phyloP scores from a whole-genome alignment of 2,329 filamentous ascomycete species.

The Calonectria crousiana region DNA sequence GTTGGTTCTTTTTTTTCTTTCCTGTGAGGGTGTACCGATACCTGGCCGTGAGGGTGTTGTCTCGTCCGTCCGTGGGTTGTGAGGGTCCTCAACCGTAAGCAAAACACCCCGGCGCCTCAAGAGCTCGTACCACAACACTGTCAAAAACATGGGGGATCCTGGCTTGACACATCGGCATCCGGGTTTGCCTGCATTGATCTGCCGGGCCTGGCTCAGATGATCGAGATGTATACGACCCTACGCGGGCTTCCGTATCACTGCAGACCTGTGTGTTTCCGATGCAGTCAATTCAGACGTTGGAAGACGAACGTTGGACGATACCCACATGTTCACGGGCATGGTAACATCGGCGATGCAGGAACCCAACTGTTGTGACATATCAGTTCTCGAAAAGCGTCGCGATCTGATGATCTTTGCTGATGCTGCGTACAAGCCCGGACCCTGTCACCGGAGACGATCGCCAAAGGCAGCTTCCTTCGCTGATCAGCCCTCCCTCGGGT shows the following conservation, averaged over 20 bases:
- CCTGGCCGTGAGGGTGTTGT: too few relatives aligned
- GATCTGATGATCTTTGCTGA: neutral
- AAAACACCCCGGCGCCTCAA: neutral
- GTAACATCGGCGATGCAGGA: neutral
- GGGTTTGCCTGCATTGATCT: neutral
- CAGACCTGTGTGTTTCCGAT: neutral
- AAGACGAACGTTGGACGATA: neutral
- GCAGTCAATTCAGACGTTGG: neutral
- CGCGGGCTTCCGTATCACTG: neutral
- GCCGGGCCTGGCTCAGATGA: neutral
- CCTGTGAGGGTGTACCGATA: too few relatives aligned
- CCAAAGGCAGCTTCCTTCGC: neutral
- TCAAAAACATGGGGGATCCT: neutral
- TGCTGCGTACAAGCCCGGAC: neutral
- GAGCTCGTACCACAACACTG: neutral
- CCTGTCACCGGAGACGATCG: neutral
- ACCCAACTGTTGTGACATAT: neutral
- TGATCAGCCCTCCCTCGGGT: neutral
- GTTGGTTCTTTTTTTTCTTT: too few relatives aligned
- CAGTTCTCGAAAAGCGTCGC: neutral
- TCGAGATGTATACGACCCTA: neutral
- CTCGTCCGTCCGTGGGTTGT: neutral
- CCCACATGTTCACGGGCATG: neutral
- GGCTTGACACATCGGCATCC: neutral
- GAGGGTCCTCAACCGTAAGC: too few relatives aligned